Evolutionary conservation across 768 basidiomycete genomes (phyloP).

Genomic region (Jaapia argillacea): DNA sequence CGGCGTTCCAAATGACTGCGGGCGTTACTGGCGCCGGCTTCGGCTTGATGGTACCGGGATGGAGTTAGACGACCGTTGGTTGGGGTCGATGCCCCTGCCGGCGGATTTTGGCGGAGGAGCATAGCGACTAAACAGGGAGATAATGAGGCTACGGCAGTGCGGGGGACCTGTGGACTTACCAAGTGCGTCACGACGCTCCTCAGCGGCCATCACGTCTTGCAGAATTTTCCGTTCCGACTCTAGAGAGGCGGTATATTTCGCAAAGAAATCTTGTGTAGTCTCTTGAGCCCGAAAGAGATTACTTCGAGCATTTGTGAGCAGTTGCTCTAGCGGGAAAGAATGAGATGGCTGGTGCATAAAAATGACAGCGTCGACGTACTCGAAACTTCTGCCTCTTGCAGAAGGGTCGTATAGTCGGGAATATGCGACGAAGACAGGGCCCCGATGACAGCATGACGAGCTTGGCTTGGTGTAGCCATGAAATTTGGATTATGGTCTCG

Average conservation of each 20-base stretch:
- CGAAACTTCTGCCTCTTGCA: not conserved
- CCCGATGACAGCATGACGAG: not conserved
- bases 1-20: not conserved
- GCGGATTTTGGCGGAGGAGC: too few relatives aligned
- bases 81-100: too few relatives aligned
- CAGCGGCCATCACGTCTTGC: slow-evolving; percentile 50
- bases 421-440: not conserved
- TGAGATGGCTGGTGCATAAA: slow-evolving; percentile 2
- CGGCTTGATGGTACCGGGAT: not conserved
- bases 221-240: slow-evolving; percentile 60
- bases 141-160: too few relatives aligned
- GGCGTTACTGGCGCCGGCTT: not conserved
- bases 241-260: slow-evolving; percentile 57
- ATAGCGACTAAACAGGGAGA: too few relatives aligned
- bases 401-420: not conserved
- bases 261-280: slow-evolving; percentile 63
- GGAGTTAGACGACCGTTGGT: not conserved
- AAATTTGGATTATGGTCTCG: not conserved
- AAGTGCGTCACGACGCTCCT: slow-evolving; percentile 59
- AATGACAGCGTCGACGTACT: not conserved
- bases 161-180: slow-evolving; percentile 27
- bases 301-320: slow-evolving; percentile 49
- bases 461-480: not conserved
- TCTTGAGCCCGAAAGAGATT: slow-evolving; percentile 56
- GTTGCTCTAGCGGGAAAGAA: slow-evolving; percentile 34